Conservation (phyloP, 176 grass and related monocot genomes). For the Oryza officinalis region DNA sequence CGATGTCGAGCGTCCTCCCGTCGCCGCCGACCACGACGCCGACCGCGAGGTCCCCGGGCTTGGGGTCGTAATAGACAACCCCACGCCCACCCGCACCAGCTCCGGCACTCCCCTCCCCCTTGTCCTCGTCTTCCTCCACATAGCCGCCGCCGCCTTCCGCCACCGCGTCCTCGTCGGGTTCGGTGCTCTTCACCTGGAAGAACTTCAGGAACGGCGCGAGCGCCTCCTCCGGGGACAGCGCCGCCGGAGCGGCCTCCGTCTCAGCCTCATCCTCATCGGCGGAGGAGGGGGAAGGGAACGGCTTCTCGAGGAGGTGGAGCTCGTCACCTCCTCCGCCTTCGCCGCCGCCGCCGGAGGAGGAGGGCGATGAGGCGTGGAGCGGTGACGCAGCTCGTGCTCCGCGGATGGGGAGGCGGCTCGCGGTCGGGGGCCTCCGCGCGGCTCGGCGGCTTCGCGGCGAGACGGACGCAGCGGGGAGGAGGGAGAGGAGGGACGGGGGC, state of each 20-base stretch:
- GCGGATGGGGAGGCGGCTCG: conserved; percentile 9
- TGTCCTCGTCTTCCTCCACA: conserved; percentile 8
- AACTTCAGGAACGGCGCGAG: conserved; percentile 79
- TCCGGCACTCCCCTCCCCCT: conserved; percentile 5
- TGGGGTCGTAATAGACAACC: conserved; percentile 65
- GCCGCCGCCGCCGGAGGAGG: conserved; percentile 1
- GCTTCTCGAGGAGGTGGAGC: conserved; percentile 71
- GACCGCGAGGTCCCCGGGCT: conserved; percentile 62
- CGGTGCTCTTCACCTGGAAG: conserved; percentile 51
- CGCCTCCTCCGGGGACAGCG: conserved; percentile 39
- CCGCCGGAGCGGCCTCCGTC: conserved; percentile 17
- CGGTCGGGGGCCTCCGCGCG: not conserved
- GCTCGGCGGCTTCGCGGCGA: conserved; percentile 20
- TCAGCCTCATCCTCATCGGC: not conserved
- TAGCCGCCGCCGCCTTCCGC: not conserved
- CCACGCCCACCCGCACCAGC: not conserved
- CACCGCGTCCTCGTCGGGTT: not conserved
- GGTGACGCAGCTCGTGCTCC: not conserved
- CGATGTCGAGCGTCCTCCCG: conserved; percentile 57
- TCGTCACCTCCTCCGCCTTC: conserved; percentile 28
- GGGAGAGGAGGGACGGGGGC: conserved; percentile 43
- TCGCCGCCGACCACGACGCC: conserved; percentile 75
- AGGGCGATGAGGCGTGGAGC: conserved; percentile 23
- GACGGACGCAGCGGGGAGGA: conserved; percentile 34
- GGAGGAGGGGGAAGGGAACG: conserved; percentile 36